Percentiles rank a stretch among this genome's conserved stretches.
Conservation (phyloP, 2,329 filamentous ascomycete genomes). For the Penicillium brasilianum region DNA sequence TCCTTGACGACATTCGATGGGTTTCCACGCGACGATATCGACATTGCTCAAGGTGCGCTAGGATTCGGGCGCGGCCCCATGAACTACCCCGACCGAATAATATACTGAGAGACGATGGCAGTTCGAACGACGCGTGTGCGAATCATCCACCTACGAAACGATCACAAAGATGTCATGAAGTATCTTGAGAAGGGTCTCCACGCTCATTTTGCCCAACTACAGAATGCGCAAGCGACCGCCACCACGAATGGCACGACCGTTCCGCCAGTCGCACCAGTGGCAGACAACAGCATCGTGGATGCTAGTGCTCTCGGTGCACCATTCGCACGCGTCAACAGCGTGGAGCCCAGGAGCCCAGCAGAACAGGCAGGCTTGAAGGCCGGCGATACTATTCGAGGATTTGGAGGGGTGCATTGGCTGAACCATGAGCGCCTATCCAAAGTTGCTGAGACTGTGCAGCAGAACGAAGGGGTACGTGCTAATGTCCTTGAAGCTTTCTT, state of each 20-base stretch:
- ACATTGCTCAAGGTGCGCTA: constrained; percentile 84
- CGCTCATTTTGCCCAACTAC: constrained; percentile 79
- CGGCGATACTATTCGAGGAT: constrained; percentile 81
- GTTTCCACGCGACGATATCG: constrained; percentile 89
- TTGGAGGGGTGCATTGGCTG: constrained; percentile 79
- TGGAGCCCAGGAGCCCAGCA: constrained; percentile 79
- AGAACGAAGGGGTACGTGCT: constrained; percentile 79
- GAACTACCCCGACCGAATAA: constrained; percentile 3
- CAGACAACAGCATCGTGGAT: constrained; percentile 29
- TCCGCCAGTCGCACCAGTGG: constrained; percentile 33
- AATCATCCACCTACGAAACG: constrained; percentile 88
- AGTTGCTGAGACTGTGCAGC: constrained; percentile 87
- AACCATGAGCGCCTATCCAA: constrained; percentile 87
- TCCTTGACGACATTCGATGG: constrained; percentile 85
- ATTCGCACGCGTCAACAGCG: constrained; percentile 89
- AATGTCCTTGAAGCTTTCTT: neutral
- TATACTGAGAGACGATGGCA: constrained; percentile 44
- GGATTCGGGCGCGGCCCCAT: neutral
- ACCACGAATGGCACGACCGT: constrained; percentile 32
- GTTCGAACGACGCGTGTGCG: constrained; percentile 90
- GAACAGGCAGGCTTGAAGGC: constrained; percentile 77
- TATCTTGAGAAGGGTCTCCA: constrained; percentile 86
- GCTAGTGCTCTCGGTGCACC: constrained; percentile 59
- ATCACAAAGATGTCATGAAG: constrained; percentile 88
- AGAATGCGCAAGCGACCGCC: constrained; percentile 53